A percentile compares a stretch with the other conserved stretches of the same genome.
Evolutionary conservation across 305 asterid genomes (phyloP).

Genomic region (Lippia alba): DNA sequence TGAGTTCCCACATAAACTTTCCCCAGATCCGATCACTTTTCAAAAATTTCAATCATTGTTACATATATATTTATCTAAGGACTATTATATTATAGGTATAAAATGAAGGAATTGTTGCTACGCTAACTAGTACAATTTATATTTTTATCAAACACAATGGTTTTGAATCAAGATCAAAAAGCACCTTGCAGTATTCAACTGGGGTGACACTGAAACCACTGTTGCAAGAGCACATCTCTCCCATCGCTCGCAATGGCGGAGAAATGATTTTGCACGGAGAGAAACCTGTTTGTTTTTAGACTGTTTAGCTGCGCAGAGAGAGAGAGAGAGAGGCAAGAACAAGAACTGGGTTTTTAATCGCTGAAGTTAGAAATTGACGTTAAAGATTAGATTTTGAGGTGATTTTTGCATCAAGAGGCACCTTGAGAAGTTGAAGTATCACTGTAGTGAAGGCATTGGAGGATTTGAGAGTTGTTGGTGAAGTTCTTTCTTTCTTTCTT

Average conservation of each 20-base stretch:
- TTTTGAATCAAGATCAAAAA: too few relatives aligned
- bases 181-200: too few relatives aligned
- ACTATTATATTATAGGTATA: too few relatives aligned
- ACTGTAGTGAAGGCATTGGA: neutral
- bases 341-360: neutral
- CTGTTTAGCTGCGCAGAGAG: neutral
- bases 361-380: neutral
- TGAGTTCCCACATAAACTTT: neutral
- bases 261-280: conserved; percentile 27
- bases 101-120: too few relatives aligned
- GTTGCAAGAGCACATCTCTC: conserved; percentile 7
- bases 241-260: conserved; percentile 22
- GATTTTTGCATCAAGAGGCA: neutral
- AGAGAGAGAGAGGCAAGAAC: neutral
- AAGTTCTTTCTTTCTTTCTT: neutral
- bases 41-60: neutral
- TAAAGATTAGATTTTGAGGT: neutral
- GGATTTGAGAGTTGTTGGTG: neutral
- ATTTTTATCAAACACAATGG: too few relatives aligned
- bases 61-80: too few relatives aligned
- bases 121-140: too few relatives aligned
- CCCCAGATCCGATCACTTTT: neutral
- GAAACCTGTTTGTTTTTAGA: conserved; percentile 16
- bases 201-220: neutral
- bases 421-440: neutral